Conservation (phyloP, 305 asterid genomes). For the Caryopteris hybrid region DNA sequence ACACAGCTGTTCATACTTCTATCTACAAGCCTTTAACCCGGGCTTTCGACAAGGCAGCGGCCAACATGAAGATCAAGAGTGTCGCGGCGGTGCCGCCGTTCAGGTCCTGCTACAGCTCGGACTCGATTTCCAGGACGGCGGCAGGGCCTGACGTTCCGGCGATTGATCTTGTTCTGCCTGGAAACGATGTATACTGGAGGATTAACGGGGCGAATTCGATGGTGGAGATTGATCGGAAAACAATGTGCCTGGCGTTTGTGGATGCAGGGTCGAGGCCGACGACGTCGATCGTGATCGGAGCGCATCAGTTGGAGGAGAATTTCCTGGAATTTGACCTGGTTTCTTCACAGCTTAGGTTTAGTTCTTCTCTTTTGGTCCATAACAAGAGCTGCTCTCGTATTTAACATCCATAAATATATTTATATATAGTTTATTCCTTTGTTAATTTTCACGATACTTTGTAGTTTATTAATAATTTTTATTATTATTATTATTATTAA, state of each 20-base stretch:
- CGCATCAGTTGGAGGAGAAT: constrained; percentile 53
- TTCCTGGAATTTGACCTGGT: constrained; percentile 52
- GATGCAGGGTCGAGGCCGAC: constrained; percentile 40
- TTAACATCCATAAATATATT: background rate
- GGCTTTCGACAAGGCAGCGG: constrained; percentile 37
- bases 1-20: constrained; percentile 26
- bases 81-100: constrained; percentile 36
- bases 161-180: constrained; percentile 28
- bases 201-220: constrained; percentile 26
- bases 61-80: constrained; percentile 24
- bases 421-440: no score
- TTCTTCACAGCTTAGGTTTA: constrained; percentile 37
- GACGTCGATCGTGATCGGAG: constrained; percentile 49
- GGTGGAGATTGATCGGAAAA: constrained; percentile 25
- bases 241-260: constrained; percentile 31
- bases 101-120: constrained; percentile 28
- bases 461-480: no score
- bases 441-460: no score
- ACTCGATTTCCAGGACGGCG: constrained; percentile 19
- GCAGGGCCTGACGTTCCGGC: constrained; percentile 23
- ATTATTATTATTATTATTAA: no score
- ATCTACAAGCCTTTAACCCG: constrained; percentile 26
- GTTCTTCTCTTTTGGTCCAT: constrained; percentile 27
- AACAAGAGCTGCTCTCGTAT: constrained; percentile 28
- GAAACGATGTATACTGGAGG: constrained; percentile 25